These are phyloP conservation scores for Coniochaeta sp. DNA, from an alignment of 2,329 filamentous ascomycete genomes.

Conservation along the genomic window DNA sequence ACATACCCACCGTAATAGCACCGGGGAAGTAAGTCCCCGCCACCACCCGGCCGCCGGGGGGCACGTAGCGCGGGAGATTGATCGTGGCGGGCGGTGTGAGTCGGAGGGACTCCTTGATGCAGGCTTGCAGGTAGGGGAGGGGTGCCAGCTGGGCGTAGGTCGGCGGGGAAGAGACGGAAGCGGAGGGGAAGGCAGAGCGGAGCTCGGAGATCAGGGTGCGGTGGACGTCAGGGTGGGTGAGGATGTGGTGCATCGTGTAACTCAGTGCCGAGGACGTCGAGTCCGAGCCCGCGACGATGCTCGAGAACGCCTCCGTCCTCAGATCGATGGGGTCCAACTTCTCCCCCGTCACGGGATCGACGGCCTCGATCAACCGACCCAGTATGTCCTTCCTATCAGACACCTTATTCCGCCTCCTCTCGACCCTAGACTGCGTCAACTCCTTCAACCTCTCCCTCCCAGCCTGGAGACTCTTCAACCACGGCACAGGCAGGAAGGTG, in stretches of 20 bases:
- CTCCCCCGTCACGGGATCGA: conserved; percentile 6
- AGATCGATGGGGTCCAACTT: conserved; percentile 7
- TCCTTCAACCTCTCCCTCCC: conserved; percentile 6
- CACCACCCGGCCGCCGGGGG: conserved; percentile 6
- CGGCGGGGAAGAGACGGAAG: background rate
- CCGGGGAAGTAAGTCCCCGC: conserved; percentile 5
- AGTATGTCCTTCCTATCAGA: conserved; percentile 7
- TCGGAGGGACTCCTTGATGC: conserved; percentile 7
- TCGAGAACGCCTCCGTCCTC: conserved; percentile 7
- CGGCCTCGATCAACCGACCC: conserved; percentile 7
- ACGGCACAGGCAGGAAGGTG: conserved; percentile 6
- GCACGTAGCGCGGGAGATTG: conserved; percentile 7
- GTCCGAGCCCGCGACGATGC: conserved; percentile 8
- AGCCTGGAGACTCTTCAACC: conserved; percentile 5
- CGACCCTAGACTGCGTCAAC: conserved; percentile 6
- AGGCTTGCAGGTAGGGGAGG: conserved; percentile 7
- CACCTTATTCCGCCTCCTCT: conserved; percentile 4
- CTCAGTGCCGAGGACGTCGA: conserved; percentile 6
- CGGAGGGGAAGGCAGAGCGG: conserved; percentile 2
- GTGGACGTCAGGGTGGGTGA: conserved; percentile 4
- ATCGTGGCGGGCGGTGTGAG: conserved; percentile 7
- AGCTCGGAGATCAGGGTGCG: conserved; percentile 1
- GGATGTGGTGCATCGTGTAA: conserved; percentile 7
- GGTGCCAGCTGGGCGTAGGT: conserved; percentile 7
- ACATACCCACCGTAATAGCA: conserved; percentile 6